These are phyloP conservation scores for Nectriaceae sp. DNA, from an alignment of 2,329 filamentous ascomycete species.

Conservation along the genomic window DNA sequence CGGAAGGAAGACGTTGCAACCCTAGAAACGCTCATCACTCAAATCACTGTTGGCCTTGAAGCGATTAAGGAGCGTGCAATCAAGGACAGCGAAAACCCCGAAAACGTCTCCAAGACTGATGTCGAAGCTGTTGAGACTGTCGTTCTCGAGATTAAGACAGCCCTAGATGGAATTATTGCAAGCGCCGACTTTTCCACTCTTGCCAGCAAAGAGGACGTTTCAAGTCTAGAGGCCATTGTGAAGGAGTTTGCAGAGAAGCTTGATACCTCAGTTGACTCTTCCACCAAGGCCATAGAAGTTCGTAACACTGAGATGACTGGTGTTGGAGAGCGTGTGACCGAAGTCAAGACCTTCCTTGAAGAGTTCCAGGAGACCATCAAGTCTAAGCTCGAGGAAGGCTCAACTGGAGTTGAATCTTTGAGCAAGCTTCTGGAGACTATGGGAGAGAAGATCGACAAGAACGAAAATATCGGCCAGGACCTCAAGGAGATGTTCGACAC, in stretches of 20 bases:
- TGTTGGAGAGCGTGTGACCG: constrained; percentile 75
- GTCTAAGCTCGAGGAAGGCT: constrained; percentile 74
- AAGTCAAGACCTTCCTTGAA: constrained; percentile 75
- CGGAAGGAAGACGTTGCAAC: constrained; percentile 77
- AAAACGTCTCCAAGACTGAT: constrained; percentile 77
- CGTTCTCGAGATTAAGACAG: constrained; percentile 81
- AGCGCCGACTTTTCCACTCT: constrained; percentile 70
- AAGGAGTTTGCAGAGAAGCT: constrained; percentile 71
- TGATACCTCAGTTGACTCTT: constrained; percentile 69
- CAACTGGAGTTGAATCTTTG: constrained; percentile 70
- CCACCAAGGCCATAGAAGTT: constrained; percentile 78
- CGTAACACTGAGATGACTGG: constrained; percentile 81
- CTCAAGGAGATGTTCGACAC: constrained; percentile 72
- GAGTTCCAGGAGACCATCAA: constrained; percentile 78
- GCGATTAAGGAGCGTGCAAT: constrained; percentile 66
- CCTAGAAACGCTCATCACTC: constrained; percentile 76
- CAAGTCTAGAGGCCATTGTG: constrained; percentile 64
- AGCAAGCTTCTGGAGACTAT: constrained; percentile 70
- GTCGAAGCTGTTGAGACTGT: constrained; percentile 79
- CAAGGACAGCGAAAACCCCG: constrained; percentile 56
- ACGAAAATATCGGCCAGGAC: constrained; percentile 59
- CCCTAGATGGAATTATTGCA: constrained; percentile 68
- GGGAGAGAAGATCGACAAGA: constrained; percentile 62
- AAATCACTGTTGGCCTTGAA: constrained; percentile 74
- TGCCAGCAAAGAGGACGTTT: constrained; percentile 74